Evolutionary conservation across 75 land plant genomes (phyloP), one percentile per base, ranked within the genome.

Genomic region (Chamaecyparis obtusa): DNA sequence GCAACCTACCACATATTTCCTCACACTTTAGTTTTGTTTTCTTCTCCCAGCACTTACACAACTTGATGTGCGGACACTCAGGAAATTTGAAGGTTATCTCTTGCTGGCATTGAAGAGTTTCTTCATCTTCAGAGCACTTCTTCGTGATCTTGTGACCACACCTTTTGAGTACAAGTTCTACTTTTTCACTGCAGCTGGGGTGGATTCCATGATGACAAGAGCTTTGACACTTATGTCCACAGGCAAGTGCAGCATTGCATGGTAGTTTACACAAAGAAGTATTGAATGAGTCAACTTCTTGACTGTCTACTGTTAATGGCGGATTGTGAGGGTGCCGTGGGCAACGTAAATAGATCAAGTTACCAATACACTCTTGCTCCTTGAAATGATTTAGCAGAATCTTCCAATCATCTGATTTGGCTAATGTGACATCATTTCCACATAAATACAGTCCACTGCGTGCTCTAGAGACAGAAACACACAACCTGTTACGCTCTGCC

Each of bases 141-240:
- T 79, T 83, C 9, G 89, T 89, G 5, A 33, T 33, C 48, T 79
- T 41, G 69, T 89, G 90, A 6, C 89, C 77, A 37, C 89, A 89
- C 1, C 43, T 14, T 84, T n/a, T 9, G 55, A 87, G 21, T 21
- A 46, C 24, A 41, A 77, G 82, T 27, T 72, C 35, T 56, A 88
- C 80, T 84, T 64, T 37, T 75, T 64, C 83, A 21, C 82, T 30
- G 49, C 89, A 87, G 44, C 8, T 11, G 15, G n/a, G 48, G 43
- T 88, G 90, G 27, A 72, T 14, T 48, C 90, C 90, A 32, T 57
- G 35, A 39, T 89, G 90, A 35, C 90, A 89, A 32, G 89, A 87
- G 9, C 41, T 51, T 21, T 49, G 48, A 21, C 90, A 89, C 64
- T 44, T 27, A 46, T 89, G 90, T 39, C n/a, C 85, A 33, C 85